Percentiles rank a stretch among this genome's conserved stretches.
Evolutionary conservation across 768 basidiomycete genomes (phyloP).

Genomic region (Fistulinella prunicolor): DNA sequence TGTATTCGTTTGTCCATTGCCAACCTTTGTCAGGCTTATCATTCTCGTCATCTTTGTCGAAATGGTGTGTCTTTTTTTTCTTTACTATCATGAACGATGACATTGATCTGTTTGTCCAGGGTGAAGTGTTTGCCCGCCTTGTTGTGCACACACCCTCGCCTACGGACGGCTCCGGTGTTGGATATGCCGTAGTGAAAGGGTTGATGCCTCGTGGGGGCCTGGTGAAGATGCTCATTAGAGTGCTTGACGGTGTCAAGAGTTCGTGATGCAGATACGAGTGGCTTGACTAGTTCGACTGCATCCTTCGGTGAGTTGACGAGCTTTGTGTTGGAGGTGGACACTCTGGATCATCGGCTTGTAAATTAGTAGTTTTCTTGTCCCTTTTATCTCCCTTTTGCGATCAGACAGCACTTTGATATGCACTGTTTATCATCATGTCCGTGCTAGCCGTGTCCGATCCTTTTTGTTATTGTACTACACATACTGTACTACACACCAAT

Average conservation of each 20-base stretch:
- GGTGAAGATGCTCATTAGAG: constrained; percentile 19
- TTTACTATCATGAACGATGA: background rate
- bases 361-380: background rate
- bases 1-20: constrained; percentile 40
- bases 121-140: constrained; percentile 77
- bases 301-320: background rate
- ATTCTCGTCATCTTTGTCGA: constrained; percentile 89
- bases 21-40: constrained; percentile 70
- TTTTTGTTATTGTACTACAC: background rate
- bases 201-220: constrained; percentile 26
- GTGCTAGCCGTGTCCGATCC: background rate
- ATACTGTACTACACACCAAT: background rate
- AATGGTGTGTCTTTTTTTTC: constrained; percentile 47
- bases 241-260: constrained; percentile 14
- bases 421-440: no score
- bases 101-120: constrained; percentile 37
- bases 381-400: background rate
- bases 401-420: no score
- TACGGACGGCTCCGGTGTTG: background rate
- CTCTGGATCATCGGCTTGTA: background rate
- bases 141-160: constrained; percentile 50
- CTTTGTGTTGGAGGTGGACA: background rate
- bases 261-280: background rate
- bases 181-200: constrained; percentile 4
- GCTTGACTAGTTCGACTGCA: background rate